Evolutionary conservation across 345 rosid genomes (phyloP).

Genomic region (Populus euphratica): DNA sequence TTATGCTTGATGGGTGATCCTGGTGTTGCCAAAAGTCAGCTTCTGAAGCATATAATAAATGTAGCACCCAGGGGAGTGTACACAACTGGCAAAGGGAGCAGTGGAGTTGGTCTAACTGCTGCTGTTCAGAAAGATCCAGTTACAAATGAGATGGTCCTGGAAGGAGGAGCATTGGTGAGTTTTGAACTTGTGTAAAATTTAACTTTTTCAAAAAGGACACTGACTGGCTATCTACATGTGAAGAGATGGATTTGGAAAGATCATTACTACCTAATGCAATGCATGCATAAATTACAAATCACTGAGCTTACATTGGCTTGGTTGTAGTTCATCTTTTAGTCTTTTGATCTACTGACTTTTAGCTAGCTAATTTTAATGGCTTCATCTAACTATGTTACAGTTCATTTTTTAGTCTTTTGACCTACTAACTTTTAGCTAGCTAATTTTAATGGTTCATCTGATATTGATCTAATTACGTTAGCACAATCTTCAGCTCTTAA

Average conservation of each 20-base stretch:
- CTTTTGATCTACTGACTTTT: background rate
- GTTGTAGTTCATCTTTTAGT: background rate
- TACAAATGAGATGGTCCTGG: conserved; percentile 95
- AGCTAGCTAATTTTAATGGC: background rate
- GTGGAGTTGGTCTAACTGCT: conserved; percentile 98
- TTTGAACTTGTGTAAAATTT: background rate
- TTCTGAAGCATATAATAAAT: conserved; percentile 93
- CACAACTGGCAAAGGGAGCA: conserved; percentile 96
- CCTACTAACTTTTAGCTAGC: background rate
- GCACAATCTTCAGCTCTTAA: background rate
- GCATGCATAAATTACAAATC: background rate
- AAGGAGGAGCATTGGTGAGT: conserved; percentile 98
- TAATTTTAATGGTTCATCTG: background rate
- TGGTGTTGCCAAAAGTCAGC: conserved; percentile 99
- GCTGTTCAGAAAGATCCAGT: conserved; percentile 97
- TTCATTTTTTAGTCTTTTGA: background rate
- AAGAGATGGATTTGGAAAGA: conserved; percentile 2
- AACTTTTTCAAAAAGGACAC: no score
- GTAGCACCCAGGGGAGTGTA: conserved; percentile 94
- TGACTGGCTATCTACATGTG: background rate
- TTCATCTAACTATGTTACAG: background rate
- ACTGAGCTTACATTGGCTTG: no score
- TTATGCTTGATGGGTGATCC: conserved; percentile 99
- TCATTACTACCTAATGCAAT: background rate
- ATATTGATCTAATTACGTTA: background rate